A percentile compares a stretch with the other conserved stretches of the same genome.
These are phyloP conservation scores for Nicotiana rustica DNA, from an alignment of 305 asterid species.

Conservation along the genomic window DNA sequence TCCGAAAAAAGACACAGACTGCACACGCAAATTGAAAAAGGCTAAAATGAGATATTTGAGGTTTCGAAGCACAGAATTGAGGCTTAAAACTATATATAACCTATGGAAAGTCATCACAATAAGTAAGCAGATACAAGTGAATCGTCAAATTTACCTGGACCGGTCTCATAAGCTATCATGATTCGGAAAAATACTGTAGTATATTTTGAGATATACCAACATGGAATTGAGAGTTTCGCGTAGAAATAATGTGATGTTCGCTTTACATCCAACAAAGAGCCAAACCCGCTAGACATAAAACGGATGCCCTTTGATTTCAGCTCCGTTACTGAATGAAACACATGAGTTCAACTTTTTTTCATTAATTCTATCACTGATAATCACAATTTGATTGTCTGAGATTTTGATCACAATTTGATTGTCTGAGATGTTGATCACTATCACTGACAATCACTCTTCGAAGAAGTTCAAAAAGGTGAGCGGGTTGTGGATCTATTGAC, in stretches of 20 bases:
- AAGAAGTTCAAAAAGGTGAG: constrained; percentile 46
- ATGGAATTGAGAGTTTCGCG: constrained; percentile 29
- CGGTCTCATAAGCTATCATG: constrained; percentile 36
- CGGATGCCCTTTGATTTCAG: constrained; percentile 50
- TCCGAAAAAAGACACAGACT: too few species aligned
- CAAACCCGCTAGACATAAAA: neutral
- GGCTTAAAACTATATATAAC: too few species aligned
- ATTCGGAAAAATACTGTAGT: neutral
- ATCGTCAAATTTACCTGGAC: neutral
- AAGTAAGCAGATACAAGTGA: neutral
- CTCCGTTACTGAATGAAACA: constrained; percentile 37
- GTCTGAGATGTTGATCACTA: neutral
- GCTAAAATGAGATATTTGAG: too few species aligned
- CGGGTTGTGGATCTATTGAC: constrained; percentile 8
- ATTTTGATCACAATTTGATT: neutral
- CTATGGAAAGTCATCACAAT: too few species aligned
- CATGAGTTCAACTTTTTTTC: neutral
- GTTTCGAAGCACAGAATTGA: too few species aligned
- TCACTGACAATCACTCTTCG: constrained; percentile 20
- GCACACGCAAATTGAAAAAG: too few species aligned
- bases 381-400: too few species aligned
- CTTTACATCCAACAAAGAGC: constrained; percentile 29
- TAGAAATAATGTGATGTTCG: constrained; percentile 29
- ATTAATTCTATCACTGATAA: too few species aligned
- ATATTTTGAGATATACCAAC: neutral